Percentiles rank a stretch among this genome's conserved stretches.
Evolutionary conservation across 202 grass and related monocot species (phyloP).

Genomic region (Schoenoplectus triqueter): DNA sequence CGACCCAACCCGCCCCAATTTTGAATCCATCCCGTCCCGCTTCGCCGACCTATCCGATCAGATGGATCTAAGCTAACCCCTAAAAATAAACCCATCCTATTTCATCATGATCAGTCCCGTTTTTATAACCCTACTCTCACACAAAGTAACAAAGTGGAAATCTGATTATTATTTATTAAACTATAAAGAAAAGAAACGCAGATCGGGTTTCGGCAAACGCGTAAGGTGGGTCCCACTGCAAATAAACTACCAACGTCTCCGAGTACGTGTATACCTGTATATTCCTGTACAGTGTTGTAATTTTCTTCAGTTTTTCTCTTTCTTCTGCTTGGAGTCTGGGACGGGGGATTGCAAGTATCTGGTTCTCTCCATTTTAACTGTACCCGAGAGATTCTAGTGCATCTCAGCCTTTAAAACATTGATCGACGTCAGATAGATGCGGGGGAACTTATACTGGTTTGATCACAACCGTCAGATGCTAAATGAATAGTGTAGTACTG

Average conservation of each 20-base stretch:
- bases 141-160: not conserved
- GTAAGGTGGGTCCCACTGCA: constrained; percentile 19
- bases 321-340: not conserved
- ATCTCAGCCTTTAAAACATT: not conserved
- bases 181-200: not conserved
- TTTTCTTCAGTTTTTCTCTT: not conserved
- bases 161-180: not conserved
- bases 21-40: too few species aligned
- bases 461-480: not conserved
- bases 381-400: not conserved
- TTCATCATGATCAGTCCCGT: too few species aligned
- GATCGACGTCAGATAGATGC: not conserved
- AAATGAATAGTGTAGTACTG: not conserved
- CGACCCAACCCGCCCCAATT: too few species aligned
- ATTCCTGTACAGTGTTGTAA: not conserved
- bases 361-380: not conserved
- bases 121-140: too few species aligned
- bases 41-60: too few species aligned
- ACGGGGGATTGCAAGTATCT: not conserved
- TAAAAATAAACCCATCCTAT: too few species aligned
- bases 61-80: too few species aligned
- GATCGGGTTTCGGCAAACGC: constrained; percentile 29
- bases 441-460: too few species aligned
- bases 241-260: not conserved
- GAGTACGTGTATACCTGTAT: constrained; percentile 22